Base-by-base conservation (phyloP, 495 filamentous ascomycete genomes). In the Penicillium flavigenum region DNA sequence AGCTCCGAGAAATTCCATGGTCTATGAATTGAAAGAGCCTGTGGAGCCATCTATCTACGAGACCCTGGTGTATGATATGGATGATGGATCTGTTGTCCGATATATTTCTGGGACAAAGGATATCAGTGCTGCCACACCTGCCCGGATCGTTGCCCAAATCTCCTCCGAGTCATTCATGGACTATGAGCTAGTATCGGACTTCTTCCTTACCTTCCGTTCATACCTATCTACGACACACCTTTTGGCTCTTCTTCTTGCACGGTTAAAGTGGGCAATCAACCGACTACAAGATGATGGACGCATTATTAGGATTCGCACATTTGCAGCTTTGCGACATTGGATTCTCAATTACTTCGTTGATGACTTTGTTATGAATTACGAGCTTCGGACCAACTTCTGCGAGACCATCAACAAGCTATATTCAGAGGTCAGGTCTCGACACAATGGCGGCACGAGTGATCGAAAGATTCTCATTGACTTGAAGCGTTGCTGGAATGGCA, bases 331-430 rank as follows among this genome's bases (percentile, higher is more conserved):
- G 36, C 87, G 94, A 58, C 94, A 99, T 69, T 99, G 94, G 94
- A 92, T 99, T 56, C 73, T 99, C 60, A 99, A 99, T 65, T 99
- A 98, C 67, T 98, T 97, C 65, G 81, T 88, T 24, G 95, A 98
- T 70, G 94, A 99, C 69, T 99, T 96, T 69, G 85, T 95, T 19
- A 80, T 88, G n/a, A 86, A 92, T 64, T 86, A 89, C 60, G 76
- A 85, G 48, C 76, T 99, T 8, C 86, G 95, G 22, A 78, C 83
- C 49, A 83, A 84, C 36, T 97, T 98, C 70, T 96, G 92, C 66
- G 79, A 84, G 31, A 80, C 88, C 19, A 81, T 98, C 48, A 98
- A 98, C 70, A 77, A 81, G 22, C 80, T 98, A 54, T 86, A 87
- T 32, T 69, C 81, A 48, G 81, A 88, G 29, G 74, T 90, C 27